These are phyloP conservation scores for Trifolium fragiferum DNA, from an alignment of 306 rosid species.

Conservation along the genomic window DNA sequence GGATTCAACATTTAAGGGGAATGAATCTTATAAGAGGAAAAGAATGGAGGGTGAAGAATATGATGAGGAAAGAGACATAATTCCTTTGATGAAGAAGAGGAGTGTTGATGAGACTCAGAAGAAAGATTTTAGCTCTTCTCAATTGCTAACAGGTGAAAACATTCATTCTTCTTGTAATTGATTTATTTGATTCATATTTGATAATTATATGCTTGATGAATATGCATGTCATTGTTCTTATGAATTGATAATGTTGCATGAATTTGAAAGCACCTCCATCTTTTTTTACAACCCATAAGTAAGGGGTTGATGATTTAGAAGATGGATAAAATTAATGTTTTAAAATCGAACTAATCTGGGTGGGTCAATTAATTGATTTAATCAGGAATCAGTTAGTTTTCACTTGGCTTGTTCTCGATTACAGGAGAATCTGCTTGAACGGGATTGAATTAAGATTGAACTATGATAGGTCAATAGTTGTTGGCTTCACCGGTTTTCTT, in stretches of 20 bases:
- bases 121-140: constrained; percentile 51
- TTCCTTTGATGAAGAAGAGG: constrained; percentile 29
- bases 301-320: background rate
- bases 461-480: background rate
- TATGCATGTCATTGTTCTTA: background rate
- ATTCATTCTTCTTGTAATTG: constrained; percentile 11
- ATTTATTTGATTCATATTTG: background rate
- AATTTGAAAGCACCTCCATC: background rate
- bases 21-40: constrained; percentile 49
- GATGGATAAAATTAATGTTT: background rate
- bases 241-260: background rate
- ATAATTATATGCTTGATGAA: background rate
- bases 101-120: constrained; percentile 45
- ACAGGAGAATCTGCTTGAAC: background rate
- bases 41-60: constrained; percentile 31
- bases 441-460: background rate
- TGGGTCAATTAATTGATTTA: background rate
- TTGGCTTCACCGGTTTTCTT: too few species aligned
- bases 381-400: background rate
- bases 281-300: background rate
- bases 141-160: constrained; percentile 54
- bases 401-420: background rate
- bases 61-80: constrained; percentile 39
- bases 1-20: constrained; percentile 27
- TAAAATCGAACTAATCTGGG: background rate